Conservation (phyloP, 2,329 filamentous ascomycete genomes). For the Monilinia vaccinii-corymbosi region DNA sequence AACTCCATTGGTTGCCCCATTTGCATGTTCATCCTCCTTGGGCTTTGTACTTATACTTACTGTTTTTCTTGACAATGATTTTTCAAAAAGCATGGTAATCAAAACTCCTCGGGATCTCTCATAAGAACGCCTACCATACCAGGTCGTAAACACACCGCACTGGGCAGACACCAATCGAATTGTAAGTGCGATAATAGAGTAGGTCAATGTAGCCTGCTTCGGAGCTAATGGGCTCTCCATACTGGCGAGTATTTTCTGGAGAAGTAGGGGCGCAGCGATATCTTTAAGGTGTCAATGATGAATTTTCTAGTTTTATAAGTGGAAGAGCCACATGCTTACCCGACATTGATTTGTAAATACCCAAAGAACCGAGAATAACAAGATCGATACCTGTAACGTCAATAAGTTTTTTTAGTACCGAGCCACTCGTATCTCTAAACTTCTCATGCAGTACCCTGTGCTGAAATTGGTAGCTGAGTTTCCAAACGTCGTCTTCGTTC, state of each 20-base stretch:
- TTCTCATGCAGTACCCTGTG: conserved; percentile 64
- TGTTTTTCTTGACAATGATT: conserved; percentile 35
- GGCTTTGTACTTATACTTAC: conserved; percentile 25
- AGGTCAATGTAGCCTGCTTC: conserved; percentile 51
- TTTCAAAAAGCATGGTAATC: conserved; percentile 78
- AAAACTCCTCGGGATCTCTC: conserved; percentile 78
- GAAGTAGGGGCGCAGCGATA: conserved; percentile 54
- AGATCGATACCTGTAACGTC: conserved; percentile 74
- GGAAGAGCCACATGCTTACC: conserved; percentile 31
- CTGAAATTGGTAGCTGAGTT: conserved; percentile 71
- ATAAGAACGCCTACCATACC: conserved; percentile 78
- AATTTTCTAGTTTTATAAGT: neutral
- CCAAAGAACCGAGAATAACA: conserved; percentile 45
- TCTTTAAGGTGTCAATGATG: conserved; percentile 28
- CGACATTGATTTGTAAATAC: conserved; percentile 51
- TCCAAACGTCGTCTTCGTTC: conserved; percentile 74
- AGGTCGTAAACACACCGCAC: conserved; percentile 58
- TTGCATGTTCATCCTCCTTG: conserved; percentile 8
- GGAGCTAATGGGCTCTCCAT: conserved; percentile 47
- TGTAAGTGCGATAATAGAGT: conserved; percentile 52
- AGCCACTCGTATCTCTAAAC: conserved; percentile 65
- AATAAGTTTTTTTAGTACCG: conserved; percentile 60
- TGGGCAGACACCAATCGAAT: conserved; percentile 55
- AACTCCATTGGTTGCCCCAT: conserved; percentile 6
- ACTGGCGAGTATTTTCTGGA: conserved; percentile 62